These are phyloP conservation scores for Coemansia interrupta DNA, from an alignment of 192 early-diverging fungal species.

Conservation along the genomic window DNA sequence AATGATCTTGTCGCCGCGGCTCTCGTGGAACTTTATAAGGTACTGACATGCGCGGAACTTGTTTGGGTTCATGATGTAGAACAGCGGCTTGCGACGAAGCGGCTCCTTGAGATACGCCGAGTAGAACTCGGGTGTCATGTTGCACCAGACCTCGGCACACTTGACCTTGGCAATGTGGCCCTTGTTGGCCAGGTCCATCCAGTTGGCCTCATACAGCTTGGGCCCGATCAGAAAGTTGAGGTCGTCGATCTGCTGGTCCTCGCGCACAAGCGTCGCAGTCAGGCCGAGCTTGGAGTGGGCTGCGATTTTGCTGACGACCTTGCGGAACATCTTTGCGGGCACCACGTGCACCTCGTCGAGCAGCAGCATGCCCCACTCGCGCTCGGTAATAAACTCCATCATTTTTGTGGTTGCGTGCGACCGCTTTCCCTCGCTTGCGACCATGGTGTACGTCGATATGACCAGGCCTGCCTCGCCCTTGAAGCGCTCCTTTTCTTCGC, in stretches of 20 bases:
- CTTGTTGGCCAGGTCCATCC: slow-evolving; percentile 96
- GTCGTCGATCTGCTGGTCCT: slow-evolving; percentile 97
- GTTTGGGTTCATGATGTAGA: slow-evolving; percentile 95
- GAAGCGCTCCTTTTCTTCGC: slow-evolving; percentile 87
- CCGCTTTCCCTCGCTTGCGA: slow-evolving; percentile 87
- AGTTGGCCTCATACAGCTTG: slow-evolving; percentile 99
- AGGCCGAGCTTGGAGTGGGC: slow-evolving; percentile 96
- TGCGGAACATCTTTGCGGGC: slow-evolving; percentile 93
- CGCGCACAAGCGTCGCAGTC: slow-evolving; percentile 95
- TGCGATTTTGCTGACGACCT: slow-evolving; percentile 84
- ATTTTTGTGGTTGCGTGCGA: slow-evolving; percentile 91
- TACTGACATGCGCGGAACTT: slow-evolving; percentile 99
- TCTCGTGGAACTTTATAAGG: slow-evolving; percentile 88
- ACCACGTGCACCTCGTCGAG: slow-evolving; percentile 99
- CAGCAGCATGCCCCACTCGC: slow-evolving; percentile 96
- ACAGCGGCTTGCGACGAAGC: slow-evolving; percentile 76
- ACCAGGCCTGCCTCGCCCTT: slow-evolving; percentile 85
- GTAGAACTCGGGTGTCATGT: slow-evolving; percentile 96
- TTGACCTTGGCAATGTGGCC: slow-evolving; percentile 98
- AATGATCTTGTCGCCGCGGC: slow-evolving; percentile 95
- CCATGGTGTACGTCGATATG: slow-evolving; percentile 97
- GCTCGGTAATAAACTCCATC: slow-evolving; percentile 87
- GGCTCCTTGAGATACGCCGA: slow-evolving; percentile 81
- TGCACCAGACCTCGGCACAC: slow-evolving; percentile 99
- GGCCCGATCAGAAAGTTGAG: slow-evolving; percentile 98